Evolutionary conservation across 2,329 filamentous ascomycete genomes (phyloP), one percentile per base, ranked within the genome.

Genomic region (Clonostachys solani): DNA sequence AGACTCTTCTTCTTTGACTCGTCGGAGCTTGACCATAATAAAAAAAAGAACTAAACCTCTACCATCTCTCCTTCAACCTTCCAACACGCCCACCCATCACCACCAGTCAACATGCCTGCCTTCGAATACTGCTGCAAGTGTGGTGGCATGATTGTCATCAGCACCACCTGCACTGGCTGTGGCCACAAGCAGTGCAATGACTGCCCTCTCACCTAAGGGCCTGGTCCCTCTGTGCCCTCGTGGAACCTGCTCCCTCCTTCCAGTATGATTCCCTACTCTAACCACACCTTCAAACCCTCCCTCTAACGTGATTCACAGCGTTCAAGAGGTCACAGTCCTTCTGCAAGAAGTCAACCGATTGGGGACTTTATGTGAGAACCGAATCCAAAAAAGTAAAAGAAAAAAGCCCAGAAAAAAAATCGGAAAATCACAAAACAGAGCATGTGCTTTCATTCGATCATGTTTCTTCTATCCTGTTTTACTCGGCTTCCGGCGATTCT

Each of bases 71-170:
- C 23, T 29, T 29, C 9, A 29, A 29, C 44, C 41, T 51, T 51
- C 42, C 44, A 48, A 33, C 35, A 53, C 41, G 43, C 44, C 34
- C 37, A 37, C 40, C 37, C 29, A 18, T 13, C n/a, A 45, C 18
- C 42, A 46, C 41, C 40, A 52, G 51, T 41, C 57, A 60, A 55
- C 44, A 73, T 73, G 71, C 66, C 70, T 59, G 64, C 67, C 56
- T 73, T 70, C 55, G 71, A 73, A 55, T 75, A 75, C 65, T 79
- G 76, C 72, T 78, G 75, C 71, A 63, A 76, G 58, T 79, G 75
- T 66, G 72, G 72, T 55, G 64, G 69, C 64, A 74, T 78, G 65
- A 76, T 79, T 55, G 75, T 78, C 67, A 79, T 79, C 66, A 78
- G 74, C 72, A 75, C 65, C 60, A 72, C 67, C 45, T 79, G 75